Conservation (phyloP, 352 stramenopile species). For the Pythium phragmitis region DNA sequence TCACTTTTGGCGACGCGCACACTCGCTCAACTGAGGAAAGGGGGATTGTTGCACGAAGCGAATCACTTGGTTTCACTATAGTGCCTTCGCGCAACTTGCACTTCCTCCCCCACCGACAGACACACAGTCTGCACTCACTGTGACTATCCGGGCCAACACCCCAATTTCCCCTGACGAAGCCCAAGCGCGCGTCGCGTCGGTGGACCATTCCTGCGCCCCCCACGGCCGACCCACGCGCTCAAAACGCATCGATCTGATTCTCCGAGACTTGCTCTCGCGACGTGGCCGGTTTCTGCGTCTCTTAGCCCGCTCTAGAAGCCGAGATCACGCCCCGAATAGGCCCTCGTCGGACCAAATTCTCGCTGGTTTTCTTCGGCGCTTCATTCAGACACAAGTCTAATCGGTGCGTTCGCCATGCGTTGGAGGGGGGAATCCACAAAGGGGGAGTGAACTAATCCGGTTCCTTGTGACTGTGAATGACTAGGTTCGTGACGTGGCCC, state of each 20-base stretch:
- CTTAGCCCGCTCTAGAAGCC: not conserved
- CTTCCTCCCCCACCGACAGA: constrained; percentile 21
- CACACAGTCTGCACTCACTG: constrained; percentile 2
- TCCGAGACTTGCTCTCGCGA: not conserved
- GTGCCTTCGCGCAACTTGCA: constrained; percentile 24
- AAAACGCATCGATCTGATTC: constrained; percentile 3
- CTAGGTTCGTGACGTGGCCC: not conserved
- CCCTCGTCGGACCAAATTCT: not conserved
- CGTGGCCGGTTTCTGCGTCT: constrained; percentile 1
- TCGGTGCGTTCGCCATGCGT: not conserved
- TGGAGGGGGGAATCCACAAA: not conserved
- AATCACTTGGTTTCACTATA: constrained; percentile 30
- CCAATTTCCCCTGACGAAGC: constrained; percentile 8
- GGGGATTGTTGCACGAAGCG: constrained; percentile 22
- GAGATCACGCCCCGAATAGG: not conserved
- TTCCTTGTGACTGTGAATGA: not conserved
- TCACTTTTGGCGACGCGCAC: constrained; percentile 10
- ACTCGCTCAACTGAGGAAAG: constrained; percentile 16
- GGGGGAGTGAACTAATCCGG: not conserved
- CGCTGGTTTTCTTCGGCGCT: not conserved
- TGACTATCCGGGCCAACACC: constrained; percentile 16
- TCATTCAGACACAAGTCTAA: not conserved
- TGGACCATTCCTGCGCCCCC: not conserved
- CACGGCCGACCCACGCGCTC: not conserved
- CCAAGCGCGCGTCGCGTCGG: constrained; percentile 1